Conservation (phyloP, 768 basidiomycete genomes). For the Termitomyces sp. region DNA sequence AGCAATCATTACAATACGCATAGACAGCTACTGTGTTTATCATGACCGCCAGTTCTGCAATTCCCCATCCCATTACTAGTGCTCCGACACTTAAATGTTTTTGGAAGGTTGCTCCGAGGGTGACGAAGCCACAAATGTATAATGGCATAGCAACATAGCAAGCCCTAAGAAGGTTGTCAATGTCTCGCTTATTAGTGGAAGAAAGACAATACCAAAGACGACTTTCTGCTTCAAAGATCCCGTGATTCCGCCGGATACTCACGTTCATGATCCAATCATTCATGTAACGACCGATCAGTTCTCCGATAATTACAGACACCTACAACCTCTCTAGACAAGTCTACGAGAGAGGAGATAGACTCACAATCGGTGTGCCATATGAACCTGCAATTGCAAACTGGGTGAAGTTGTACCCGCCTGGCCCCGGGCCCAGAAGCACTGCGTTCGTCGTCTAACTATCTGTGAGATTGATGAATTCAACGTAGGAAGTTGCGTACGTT, state of each 20-base stretch:
- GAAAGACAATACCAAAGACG: slow-evolving; percentile 37
- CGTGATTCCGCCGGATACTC: slow-evolving; percentile 28
- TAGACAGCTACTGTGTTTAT: slow-evolving; percentile 51
- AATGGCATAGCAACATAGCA: slow-evolving; percentile 49
- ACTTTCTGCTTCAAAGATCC: slow-evolving; percentile 38
- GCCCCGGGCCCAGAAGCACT: slow-evolving; percentile 20
- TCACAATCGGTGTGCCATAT: slow-evolving; percentile 34
- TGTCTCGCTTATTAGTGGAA: not conserved
- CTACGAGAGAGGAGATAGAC: not conserved
- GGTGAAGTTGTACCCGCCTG: slow-evolving; percentile 29
- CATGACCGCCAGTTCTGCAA: slow-evolving; percentile 44
- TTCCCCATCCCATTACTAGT: slow-evolving; percentile 57
- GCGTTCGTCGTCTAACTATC: slow-evolving; percentile 28
- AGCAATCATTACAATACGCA: slow-evolving; percentile 47
- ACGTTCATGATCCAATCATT: slow-evolving; percentile 32
- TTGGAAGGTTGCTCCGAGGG: slow-evolving; percentile 46
- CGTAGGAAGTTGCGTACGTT: slow-evolving; percentile 25
- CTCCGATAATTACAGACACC: slow-evolving; percentile 34
- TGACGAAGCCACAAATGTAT: slow-evolving; percentile 48
- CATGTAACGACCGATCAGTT: slow-evolving; percentile 31
- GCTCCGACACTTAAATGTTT: slow-evolving; percentile 41
- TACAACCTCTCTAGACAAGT: slow-evolving; percentile 1
- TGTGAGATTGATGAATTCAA: slow-evolving; percentile 11
- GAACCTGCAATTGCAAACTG: slow-evolving; percentile 34
- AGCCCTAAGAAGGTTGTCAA: slow-evolving; percentile 27